Evolutionary conservation across 148 eudicot genomes (phyloP).

Genomic region (Selenicereus undatus): DNA sequence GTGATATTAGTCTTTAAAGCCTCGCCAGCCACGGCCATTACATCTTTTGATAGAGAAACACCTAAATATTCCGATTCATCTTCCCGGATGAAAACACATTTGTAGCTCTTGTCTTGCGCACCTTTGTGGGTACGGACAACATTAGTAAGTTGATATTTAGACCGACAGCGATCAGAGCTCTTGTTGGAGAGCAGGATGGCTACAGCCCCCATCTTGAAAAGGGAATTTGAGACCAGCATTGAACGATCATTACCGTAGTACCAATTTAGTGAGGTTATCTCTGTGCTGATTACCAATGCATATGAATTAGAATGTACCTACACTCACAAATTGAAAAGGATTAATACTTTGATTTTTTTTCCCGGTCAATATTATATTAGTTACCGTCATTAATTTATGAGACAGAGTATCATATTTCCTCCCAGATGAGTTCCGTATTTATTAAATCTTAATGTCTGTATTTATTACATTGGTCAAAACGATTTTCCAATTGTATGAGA

Average conservation of each 20-base stretch:
- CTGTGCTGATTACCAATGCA: slow-evolving; percentile 28
- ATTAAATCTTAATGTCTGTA: too few relatives aligned
- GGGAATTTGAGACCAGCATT: slow-evolving; percentile 35
- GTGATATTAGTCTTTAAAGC: slow-evolving; percentile 32
- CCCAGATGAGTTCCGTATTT: too few relatives aligned
- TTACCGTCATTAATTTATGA: too few relatives aligned
- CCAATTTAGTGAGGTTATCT: slow-evolving; percentile 31
- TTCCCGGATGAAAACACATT: slow-evolving; percentile 21
- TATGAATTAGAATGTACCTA: slow-evolving; percentile 32
- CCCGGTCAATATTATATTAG: too few relatives aligned
- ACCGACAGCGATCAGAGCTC: slow-evolving; percentile 9
- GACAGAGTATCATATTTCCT: too few relatives aligned
- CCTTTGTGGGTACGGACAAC: slow-evolving; percentile 35
- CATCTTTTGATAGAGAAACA: slow-evolving; percentile 30
- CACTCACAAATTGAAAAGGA: neutral
- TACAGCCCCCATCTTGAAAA: slow-evolving; percentile 29
- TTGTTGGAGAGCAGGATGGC: slow-evolving; percentile 34
- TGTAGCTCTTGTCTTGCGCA: slow-evolving; percentile 26
- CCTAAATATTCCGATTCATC: slow-evolving; percentile 17
- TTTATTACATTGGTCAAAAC: too few relatives aligned
- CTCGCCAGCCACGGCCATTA: slow-evolving; percentile 32
- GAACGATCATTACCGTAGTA: slow-evolving; percentile 36
- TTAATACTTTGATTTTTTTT: too few relatives aligned
- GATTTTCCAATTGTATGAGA: too few relatives aligned
- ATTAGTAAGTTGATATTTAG: slow-evolving; percentile 25